These are phyloP conservation scores for Aspergillus sp. DNA, from an alignment of 2,329 filamentous ascomycete species.

Conservation along the genomic window DNA sequence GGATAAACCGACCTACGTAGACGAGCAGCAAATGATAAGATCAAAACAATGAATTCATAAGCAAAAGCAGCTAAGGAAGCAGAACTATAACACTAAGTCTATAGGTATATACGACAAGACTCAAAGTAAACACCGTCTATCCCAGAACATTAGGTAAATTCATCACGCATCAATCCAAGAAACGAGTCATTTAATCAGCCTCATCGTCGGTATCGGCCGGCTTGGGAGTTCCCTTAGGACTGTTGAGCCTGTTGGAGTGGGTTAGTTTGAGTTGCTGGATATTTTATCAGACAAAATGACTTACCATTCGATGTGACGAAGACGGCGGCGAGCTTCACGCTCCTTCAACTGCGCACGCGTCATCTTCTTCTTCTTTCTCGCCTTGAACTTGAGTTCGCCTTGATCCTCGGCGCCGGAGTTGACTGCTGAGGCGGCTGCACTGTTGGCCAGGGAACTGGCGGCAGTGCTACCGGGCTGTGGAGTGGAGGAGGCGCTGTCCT, in stretches of 20 bases:
- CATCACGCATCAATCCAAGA: constrained; percentile 11
- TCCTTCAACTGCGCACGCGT: constrained; percentile 97
- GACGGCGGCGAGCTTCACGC: constrained; percentile 76
- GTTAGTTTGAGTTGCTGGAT: constrained; percentile 10
- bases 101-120: constrained; percentile 11
- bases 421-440: constrained; percentile 62
- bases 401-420: constrained; percentile 85
- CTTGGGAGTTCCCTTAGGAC: constrained; percentile 78
- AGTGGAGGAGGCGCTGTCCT: constrained; percentile 70
- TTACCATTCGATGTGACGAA: constrained; percentile 73
- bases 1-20: no score
- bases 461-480: constrained; percentile 54
- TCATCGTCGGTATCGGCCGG: constrained; percentile 78
- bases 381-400: constrained; percentile 78
- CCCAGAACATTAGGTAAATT: constrained; percentile 7
- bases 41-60: background rate
- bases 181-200: constrained; percentile 30
- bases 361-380: constrained; percentile 97
- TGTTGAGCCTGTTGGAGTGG: constrained; percentile 69
- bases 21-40: background rate
- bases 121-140: constrained; percentile 10
- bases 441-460: constrained; percentile 59
- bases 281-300: constrained; percentile 5
- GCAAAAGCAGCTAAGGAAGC: background rate
- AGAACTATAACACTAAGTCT: constrained; percentile 3